phyloP scores from a whole-genome alignment of 768 basidiomycete species.

The Hemileccinum rubropunctum region DNA sequence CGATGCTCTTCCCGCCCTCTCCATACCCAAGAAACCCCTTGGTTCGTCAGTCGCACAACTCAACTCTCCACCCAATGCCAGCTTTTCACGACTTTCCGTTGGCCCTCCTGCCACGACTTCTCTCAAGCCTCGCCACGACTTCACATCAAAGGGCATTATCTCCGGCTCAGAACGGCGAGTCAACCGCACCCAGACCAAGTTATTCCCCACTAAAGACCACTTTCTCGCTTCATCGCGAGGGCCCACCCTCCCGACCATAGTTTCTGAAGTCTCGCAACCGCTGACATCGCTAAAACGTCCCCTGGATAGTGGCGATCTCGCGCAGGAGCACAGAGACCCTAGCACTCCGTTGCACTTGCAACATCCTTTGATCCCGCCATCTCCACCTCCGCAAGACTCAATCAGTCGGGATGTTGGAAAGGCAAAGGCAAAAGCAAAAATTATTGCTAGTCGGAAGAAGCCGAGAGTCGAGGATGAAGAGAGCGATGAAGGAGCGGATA shows the following conservation, averaged over 20 bases:
- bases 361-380: constrained; percentile 56
- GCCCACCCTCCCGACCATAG: neutral
- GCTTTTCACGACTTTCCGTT: neutral
- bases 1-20: constrained; percentile 35
- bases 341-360: constrained; percentile 14
- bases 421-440: constrained; percentile 40
- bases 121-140: neutral
- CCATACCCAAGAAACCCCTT: constrained; percentile 15
- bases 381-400: constrained; percentile 52
- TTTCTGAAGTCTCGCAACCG: constrained; percentile 9
- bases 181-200: constrained; percentile 4
- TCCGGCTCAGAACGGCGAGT: neutral
- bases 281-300: constrained; percentile 44
- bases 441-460: constrained; percentile 46
- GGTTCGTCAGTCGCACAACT: neutral
- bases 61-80: neutral
- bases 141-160: constrained; percentile 1
- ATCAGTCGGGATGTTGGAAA: constrained; percentile 35
- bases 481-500: constrained; percentile 24
- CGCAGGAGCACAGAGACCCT: constrained; percentile 5
- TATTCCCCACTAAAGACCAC: constrained; percentile 13
- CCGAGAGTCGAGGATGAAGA: constrained; percentile 38
- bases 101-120: constrained; percentile 3
- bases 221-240: neutral
- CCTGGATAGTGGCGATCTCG: constrained; percentile 33